These are phyloP conservation scores for Rhodotorula sp. DNA, from an alignment of 1,284 basidiomycete species.

Conservation along the genomic window DNA sequence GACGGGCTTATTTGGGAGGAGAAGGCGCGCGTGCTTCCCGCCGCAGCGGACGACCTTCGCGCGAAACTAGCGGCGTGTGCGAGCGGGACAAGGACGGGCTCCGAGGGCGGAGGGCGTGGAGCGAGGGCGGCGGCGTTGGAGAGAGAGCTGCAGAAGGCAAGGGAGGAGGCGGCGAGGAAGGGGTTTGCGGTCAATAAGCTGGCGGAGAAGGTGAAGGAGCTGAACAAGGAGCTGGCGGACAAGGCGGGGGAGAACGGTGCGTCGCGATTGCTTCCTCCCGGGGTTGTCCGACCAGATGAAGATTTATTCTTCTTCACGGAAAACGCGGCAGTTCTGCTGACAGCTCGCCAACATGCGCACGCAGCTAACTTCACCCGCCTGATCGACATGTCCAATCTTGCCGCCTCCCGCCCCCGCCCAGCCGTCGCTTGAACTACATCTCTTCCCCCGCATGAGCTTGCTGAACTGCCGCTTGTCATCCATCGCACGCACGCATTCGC, in stretches of 20 bases:
- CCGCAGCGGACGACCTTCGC: not conserved
- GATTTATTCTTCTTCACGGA: not conserved
- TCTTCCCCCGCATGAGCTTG: no score
- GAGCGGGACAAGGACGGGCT: no score
- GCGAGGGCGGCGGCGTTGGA: not conserved
- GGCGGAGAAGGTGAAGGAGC: constrained; percentile 1
- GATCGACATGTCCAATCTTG: not conserved
- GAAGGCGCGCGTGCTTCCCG: not conserved
- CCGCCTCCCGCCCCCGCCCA: not conserved
- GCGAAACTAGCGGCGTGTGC: not conserved
- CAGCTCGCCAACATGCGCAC: not conserved
- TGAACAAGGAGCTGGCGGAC: not conserved
- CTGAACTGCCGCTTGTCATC: no score
- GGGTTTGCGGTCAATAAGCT: not conserved
- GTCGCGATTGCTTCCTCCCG: not conserved
- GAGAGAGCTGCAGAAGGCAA: not conserved
- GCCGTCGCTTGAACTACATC: not conserved
- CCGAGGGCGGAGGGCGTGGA: no score
- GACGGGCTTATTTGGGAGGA: not conserved
- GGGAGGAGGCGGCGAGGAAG: not conserved
- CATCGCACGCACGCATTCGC: no score
- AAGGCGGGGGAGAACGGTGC: constrained; percentile 2
- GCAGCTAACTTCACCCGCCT: not conserved
- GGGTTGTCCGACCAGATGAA: not conserved
- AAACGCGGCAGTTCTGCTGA: no score